These are phyloP conservation scores for Fusarium fujikuroi DNA, from an alignment of 2,329 filamentous ascomycete species.

Conservation along the genomic window DNA sequence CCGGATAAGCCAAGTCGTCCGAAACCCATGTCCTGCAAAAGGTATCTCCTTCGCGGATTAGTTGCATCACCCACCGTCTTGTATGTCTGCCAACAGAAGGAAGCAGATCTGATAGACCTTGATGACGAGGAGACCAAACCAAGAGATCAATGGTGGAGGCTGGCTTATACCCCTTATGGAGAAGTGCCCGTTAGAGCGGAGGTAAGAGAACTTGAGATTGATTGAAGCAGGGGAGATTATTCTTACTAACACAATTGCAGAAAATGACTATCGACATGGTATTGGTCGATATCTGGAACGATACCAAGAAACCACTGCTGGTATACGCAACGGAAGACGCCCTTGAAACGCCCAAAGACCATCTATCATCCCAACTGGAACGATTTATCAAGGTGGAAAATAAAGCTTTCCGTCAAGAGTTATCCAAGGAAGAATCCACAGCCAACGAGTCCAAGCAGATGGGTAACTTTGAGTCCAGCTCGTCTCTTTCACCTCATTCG, in stretches of 20 bases:
- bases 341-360: conserved; percentile 30
- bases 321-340: conserved; percentile 63
- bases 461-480: conserved; percentile 49
- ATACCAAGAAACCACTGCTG: conserved; percentile 60
- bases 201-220: conserved; percentile 50
- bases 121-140: conserved; percentile 45
- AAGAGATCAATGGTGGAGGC: conserved; percentile 67
- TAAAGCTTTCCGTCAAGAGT: conserved; percentile 61
- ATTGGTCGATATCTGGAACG: conserved; percentile 58
- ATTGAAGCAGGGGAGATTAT: not conserved
- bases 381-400: conserved; percentile 64
- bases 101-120: conserved; percentile 56
- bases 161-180: conserved; percentile 55
- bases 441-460: conserved; percentile 35
- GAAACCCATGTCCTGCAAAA: conserved; percentile 55
- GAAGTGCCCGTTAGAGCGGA: conserved; percentile 59
- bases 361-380: conserved; percentile 54
- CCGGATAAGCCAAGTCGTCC: conserved; percentile 52
- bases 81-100: conserved; percentile 61
- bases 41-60: conserved; percentile 63
- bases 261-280: conserved; percentile 60
- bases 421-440: conserved; percentile 52
- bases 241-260: conserved; percentile 48
- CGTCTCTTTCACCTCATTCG: conserved; percentile 48
- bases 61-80: conserved; percentile 58